phyloP scores from a whole-genome alignment of 371 early-diverging fungal species.

The Dichotomocladium elegans region DNA sequence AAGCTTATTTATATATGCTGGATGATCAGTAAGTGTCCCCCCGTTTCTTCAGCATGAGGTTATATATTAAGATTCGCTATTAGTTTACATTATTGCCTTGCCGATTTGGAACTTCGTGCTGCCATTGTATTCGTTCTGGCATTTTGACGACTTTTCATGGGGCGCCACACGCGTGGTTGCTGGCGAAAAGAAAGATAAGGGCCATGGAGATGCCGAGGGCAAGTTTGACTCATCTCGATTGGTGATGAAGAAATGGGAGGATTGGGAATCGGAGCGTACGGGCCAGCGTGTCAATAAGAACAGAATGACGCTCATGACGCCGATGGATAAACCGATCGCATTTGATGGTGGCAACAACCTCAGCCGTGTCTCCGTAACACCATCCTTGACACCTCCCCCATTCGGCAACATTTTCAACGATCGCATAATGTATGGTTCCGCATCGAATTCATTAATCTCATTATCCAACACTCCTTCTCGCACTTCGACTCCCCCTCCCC shows the following conservation, averaged over 20 bases:
- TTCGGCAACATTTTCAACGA: slow-evolving; percentile 47
- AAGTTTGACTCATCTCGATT: slow-evolving; percentile 64
- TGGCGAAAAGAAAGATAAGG: slow-evolving; percentile 64
- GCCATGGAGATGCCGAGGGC: slow-evolving; percentile 60
- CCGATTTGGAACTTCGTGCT: slow-evolving; percentile 97
- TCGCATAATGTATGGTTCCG: slow-evolving; percentile 46
- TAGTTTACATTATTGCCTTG: slow-evolving; percentile 67
- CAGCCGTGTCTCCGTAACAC: slow-evolving; percentile 16
- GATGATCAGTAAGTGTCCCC: slow-evolving; percentile 57
- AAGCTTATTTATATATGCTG: slow-evolving; percentile 78
- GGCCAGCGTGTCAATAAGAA: slow-evolving; percentile 31
- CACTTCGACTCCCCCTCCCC: slow-evolving; percentile 5
- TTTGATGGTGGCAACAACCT: slow-evolving; percentile 31
- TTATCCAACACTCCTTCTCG: slow-evolving; percentile 1
- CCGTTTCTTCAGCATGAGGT: neutral
- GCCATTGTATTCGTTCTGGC: slow-evolving; percentile 95
- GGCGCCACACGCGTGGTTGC: slow-evolving; percentile 80
- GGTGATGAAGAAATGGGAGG: slow-evolving; percentile 65
- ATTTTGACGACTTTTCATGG: slow-evolving; percentile 96
- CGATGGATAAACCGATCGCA: slow-evolving; percentile 20
- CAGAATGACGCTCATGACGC: slow-evolving; percentile 28
- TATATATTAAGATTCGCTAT: neutral
- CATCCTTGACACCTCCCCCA: slow-evolving; percentile 17
- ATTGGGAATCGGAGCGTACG: slow-evolving; percentile 69
- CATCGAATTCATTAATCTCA: slow-evolving; percentile 10